Evolutionary conservation across 495 filamentous ascomycete species (phyloP).

Genomic region (Aspergillus homomorphus): DNA sequence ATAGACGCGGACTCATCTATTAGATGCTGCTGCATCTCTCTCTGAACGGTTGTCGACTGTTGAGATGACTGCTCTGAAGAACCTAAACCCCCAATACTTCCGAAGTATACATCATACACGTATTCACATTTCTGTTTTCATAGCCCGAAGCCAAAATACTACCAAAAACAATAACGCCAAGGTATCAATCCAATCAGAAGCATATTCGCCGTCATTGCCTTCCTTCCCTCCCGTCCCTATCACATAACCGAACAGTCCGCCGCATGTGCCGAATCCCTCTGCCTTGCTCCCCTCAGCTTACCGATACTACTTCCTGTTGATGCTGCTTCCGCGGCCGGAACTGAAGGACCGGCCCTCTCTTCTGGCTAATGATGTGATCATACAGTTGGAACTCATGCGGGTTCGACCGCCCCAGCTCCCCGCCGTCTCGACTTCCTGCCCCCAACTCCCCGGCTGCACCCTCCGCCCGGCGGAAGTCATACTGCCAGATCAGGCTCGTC

Average conservation of each 20-base stretch:
- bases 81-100: too few relatives aligned
- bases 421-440: neutral
- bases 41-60: too few relatives aligned
- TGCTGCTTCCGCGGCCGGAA: neutral
- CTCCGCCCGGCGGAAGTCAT: slow-evolving; percentile 7
- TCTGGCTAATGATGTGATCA: slow-evolving; percentile 6
- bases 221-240: neutral
- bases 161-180: too few relatives aligned
- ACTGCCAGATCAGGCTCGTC: neutral
- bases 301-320: neutral
- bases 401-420: neutral
- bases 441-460: neutral
- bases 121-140: too few relatives aligned
- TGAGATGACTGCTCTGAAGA: too few relatives aligned
- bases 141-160: too few relatives aligned
- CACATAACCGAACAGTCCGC: neutral
- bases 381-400: slow-evolving; percentile 4
- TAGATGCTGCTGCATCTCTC: too few relatives aligned
- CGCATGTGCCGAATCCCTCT: neutral
- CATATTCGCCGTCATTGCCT: neutral
- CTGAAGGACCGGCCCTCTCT: slow-evolving; percentile 4
- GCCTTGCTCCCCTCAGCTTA: neutral
- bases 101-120: too few relatives aligned
- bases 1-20: too few relatives aligned
- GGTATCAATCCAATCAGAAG: neutral